A percentile compares a stretch with the other conserved stretches of the same genome.
phyloP scores from a whole-genome alignment of 2,329 filamentous ascomycete species.

The Blastomyces parvus region DNA sequence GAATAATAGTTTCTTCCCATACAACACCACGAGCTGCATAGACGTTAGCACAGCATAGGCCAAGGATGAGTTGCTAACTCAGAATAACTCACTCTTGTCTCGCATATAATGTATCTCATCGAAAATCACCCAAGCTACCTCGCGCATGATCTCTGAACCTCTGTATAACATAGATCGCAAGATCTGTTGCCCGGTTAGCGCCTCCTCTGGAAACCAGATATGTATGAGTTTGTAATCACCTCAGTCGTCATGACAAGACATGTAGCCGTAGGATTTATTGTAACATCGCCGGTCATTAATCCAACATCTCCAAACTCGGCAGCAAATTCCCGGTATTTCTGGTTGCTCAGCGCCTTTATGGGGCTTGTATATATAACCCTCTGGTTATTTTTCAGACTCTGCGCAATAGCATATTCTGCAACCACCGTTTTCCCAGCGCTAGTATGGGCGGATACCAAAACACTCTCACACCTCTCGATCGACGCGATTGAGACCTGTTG shows the following conservation, averaged over 20 bases:
- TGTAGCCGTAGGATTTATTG: constrained; percentile 95
- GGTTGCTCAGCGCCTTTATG: constrained; percentile 97
- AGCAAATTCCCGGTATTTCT: constrained; percentile 95
- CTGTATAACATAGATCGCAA: constrained; percentile 95
- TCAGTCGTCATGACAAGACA: constrained; percentile 99
- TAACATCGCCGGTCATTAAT: constrained; percentile 97
- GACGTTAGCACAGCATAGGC: not conserved
- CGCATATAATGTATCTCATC: constrained; percentile 99
- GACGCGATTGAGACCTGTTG: constrained; percentile 90
- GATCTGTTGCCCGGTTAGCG: constrained; percentile 49
- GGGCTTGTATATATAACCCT: constrained; percentile 98
- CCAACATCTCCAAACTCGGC: constrained; percentile 95
- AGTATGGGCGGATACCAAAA: constrained; percentile 92
- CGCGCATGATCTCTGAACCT: constrained; percentile 97
- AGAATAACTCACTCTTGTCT: constrained; percentile 54
- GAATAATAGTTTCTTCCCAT: constrained; percentile 98
- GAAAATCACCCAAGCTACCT: constrained; percentile 97
- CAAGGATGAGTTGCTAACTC: not conserved
- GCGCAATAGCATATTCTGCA: constrained; percentile 94
- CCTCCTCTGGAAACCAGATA: not conserved
- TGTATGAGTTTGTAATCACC: constrained; percentile 23
- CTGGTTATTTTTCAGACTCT: constrained; percentile 94
- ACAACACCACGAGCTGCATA: constrained; percentile 69
- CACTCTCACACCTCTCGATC: constrained; percentile 92
- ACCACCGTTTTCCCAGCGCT: constrained; percentile 97